Base-by-base conservation (phyloP, 2,329 filamentous ascomycete species). In the Colletotrichum sojae region DNA sequence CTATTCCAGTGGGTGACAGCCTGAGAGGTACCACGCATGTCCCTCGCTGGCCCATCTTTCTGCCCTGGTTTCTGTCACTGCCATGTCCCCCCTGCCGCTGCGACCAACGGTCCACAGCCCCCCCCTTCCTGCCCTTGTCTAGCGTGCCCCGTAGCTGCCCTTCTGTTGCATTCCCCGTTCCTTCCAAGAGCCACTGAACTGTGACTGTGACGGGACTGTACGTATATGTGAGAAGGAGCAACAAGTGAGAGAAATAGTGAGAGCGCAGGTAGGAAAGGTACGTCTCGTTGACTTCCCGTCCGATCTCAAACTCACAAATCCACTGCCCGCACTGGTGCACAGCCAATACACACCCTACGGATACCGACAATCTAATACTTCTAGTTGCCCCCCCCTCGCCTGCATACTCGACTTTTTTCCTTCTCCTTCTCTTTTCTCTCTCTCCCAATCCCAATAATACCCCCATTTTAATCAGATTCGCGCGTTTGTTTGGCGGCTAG, bases 401-500 rank as follows among this genome's bases (percentile, higher is more conserved):
- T 25, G 4, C 36, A 25, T 18, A 4, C n/a, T 6, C 43, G 13
- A 4, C 6, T 52, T 54, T 43, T 55, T 27, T 51, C 31, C 31
- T 25, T 63, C 48, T 60, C 31, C 27, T 25, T 43, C 31, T 63
- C 40, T 60, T 43, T 27, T 25, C 43, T 65, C 43, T 65, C 67
- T 31, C 56, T 58, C 58, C 13, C 63, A 76, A 73, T 71, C 73
- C 75, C 76, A 64, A 63, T 58, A n/a, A 66, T 55, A 71, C 49
- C 53, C 40, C 56, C 53, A 43, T 48, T 46, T 36, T 63, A 70
- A 70, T 70, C 65, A 63, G 61, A 70, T 63, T 81, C 82, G 94
- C 94, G 94, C 94, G 94, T 91, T 97, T 94, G 86, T 92, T 97
- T 96, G 94, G 87, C 93, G 93, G 91, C 91, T 84, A 79, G 71